A percentile compares a stretch with the other conserved stretches of the same genome.
Conservation (phyloP, 805 yeast genomes). For the Schizosaccharomyces osmophilus region DNA sequence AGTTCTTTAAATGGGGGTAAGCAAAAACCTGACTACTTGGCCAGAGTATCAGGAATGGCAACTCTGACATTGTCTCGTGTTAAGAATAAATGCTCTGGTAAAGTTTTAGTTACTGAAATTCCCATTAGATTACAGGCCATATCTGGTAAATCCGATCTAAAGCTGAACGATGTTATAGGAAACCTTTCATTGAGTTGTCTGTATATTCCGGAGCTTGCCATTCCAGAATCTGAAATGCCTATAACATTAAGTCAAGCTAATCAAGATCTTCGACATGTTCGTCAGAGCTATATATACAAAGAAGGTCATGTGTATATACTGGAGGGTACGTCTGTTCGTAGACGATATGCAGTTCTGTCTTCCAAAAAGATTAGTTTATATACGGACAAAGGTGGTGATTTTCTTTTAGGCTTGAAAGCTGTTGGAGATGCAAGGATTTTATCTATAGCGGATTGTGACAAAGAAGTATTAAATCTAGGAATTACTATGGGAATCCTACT, state of each 20-base stretch:
- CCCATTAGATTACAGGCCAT: background rate
- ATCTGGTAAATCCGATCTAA: background rate
- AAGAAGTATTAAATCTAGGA: background rate
- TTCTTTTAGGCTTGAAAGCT: background rate
- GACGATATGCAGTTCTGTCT: background rate
- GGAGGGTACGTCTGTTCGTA: background rate
- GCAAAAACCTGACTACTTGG: background rate
- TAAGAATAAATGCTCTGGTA: background rate
- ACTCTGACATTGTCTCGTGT: background rate
- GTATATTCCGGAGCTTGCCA: background rate
- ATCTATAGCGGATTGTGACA: background rate
- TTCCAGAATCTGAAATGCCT: background rate
- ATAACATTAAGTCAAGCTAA: background rate
- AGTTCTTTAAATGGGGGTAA: background rate
- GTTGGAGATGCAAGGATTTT: background rate
- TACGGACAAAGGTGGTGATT: background rate
- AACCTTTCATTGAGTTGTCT: background rate
- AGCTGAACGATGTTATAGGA: background rate
- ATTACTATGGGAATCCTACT: background rate
- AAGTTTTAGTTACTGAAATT: background rate
- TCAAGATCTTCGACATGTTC: background rate
- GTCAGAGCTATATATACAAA: background rate
- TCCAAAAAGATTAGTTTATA: background rate
- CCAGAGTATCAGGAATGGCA: background rate
- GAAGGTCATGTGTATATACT: background rate